These are phyloP conservation scores for Graphiopsis chlorocephala DNA, from an alignment of 2,329 filamentous ascomycete species.

Conservation along the genomic window DNA sequence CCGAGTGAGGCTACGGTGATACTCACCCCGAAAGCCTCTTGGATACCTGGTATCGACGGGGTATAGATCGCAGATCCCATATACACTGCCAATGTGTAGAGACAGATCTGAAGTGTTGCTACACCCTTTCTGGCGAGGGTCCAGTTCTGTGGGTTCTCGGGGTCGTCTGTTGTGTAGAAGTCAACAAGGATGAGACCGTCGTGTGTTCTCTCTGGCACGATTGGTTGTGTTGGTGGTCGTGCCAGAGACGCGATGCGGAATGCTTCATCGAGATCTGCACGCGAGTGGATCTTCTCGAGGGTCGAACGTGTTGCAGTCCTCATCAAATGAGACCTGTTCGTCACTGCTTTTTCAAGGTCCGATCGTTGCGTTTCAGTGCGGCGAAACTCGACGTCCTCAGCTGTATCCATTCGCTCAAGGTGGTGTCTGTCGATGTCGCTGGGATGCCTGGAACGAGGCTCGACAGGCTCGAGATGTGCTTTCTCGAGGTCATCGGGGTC, in stretches of 20 bases:
- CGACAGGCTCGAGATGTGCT: conserved; percentile 21
- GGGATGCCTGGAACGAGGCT: conserved; percentile 10
- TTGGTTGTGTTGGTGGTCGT: conserved; percentile 36
- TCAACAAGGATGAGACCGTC: conserved; percentile 53
- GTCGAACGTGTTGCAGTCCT: conserved; percentile 39
- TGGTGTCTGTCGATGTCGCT: conserved; percentile 60
- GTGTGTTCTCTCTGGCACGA: conserved; percentile 49
- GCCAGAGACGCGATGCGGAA: conserved; percentile 33
- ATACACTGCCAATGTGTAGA: conserved; percentile 61
- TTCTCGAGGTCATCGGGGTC: conserved; percentile 34
- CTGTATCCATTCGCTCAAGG: conserved; percentile 84
- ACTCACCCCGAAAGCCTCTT: conserved; percentile 53
- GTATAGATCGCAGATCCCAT: conserved; percentile 53
- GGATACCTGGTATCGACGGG: conserved; percentile 46
- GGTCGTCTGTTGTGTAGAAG: conserved; percentile 42
- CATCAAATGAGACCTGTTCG: conserved; percentile 18
- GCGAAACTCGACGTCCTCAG: conserved; percentile 89
- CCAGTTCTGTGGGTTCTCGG: conserved; percentile 36
- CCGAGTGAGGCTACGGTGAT: conserved; percentile 55
- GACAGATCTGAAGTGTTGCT: conserved; percentile 38
- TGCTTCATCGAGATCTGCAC: conserved; percentile 42
- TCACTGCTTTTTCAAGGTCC: conserved; percentile 25
- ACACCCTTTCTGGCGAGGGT: conserved; percentile 30
- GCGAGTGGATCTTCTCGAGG: conserved; percentile 35
- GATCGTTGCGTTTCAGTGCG: neutral